Percentiles rank a stretch among this genome's conserved stretches.
phyloP scores from a whole-genome alignment of 192 early-diverging fungal genomes.

The Entophlyctis luteolus region DNA sequence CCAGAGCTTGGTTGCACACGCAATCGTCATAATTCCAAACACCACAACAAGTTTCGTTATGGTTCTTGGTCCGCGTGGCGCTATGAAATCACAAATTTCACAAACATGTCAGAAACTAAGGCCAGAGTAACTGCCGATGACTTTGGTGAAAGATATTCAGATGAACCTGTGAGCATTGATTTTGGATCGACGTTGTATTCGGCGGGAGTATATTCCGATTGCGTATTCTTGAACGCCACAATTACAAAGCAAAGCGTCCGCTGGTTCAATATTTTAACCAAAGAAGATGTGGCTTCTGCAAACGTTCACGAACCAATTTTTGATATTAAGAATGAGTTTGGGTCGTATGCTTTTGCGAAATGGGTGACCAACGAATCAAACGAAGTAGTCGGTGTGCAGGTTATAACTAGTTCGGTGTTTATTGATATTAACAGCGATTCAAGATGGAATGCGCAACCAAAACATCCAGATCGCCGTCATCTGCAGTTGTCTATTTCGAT shows the following conservation, averaged over 20 bases:
- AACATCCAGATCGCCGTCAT: background rate
- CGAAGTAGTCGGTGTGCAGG: constrained; percentile 1
- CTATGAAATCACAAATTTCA: background rate
- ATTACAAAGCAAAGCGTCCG: background rate
- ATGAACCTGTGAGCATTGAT: background rate
- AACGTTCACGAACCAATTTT: background rate
- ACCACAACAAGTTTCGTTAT: constrained; percentile 23
- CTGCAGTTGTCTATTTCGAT: background rate
- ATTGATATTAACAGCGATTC: too few relatives aligned
- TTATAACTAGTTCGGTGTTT: too few relatives aligned
- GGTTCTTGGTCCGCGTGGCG: constrained; percentile 5
- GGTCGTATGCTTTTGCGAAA: background rate
- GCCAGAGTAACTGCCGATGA: constrained; percentile 6
- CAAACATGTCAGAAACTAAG: background rate
- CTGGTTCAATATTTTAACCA: background rate
- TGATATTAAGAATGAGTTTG: background rate
- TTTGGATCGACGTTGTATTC: background rate
- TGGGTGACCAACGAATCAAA: background rate
- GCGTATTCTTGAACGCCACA: background rate
- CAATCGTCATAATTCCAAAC: background rate
- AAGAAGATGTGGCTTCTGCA: background rate
- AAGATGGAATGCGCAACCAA: constrained; percentile 7
- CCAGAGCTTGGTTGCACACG: background rate
- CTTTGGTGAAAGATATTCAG: background rate
- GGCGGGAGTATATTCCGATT: background rate